Evolutionary conservation across 2,329 filamentous ascomycete genomes (phyloP).

Genomic region (Colletotrichum endophyticum): DNA sequence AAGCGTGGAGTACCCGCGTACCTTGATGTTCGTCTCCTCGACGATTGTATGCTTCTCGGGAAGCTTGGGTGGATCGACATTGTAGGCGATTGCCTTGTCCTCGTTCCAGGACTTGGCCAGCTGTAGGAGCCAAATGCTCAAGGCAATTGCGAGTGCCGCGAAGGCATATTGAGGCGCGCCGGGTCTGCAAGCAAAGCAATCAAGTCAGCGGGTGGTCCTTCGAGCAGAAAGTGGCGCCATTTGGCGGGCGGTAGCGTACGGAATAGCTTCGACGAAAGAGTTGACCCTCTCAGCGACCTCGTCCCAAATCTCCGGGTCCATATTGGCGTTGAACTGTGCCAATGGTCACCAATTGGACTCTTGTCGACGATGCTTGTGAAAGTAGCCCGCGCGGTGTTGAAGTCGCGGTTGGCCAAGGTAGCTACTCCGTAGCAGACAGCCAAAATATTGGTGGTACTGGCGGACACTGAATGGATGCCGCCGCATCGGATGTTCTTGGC

Average conservation of each 20-base stretch:
- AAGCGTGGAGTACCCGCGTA: constrained; percentile 26
- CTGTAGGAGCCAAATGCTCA: constrained; percentile 35
- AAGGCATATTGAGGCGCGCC: constrained; percentile 29
- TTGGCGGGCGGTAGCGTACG: constrained; percentile 4
- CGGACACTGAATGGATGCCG: neutral
- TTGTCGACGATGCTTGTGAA: neutral
- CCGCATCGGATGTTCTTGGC: constrained; percentile 5
- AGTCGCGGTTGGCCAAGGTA: neutral
- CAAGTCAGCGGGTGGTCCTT: neutral
- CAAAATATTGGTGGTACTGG: neutral
- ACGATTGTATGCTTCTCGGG: constrained; percentile 63
- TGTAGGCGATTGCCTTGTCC: constrained; percentile 59
- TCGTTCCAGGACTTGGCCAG: constrained; percentile 32
- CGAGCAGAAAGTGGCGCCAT: neutral
- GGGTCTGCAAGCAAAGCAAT: neutral
- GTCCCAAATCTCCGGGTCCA: constrained; percentile 9
- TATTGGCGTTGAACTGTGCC: neutral
- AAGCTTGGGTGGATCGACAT: constrained; percentile 65
- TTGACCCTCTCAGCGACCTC: constrained; percentile 2
- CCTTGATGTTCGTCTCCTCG: constrained; percentile 65
- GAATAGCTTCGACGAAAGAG: constrained; percentile 3
- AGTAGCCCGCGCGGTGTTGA: neutral
- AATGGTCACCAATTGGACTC: neutral
- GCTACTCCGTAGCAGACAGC: neutral
- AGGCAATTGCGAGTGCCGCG: constrained; percentile 31